Evolutionary conservation across 345 rosid species (phyloP), one percentile per base, ranked within the genome.

Genomic region (Conringia planisiliqua): DNA sequence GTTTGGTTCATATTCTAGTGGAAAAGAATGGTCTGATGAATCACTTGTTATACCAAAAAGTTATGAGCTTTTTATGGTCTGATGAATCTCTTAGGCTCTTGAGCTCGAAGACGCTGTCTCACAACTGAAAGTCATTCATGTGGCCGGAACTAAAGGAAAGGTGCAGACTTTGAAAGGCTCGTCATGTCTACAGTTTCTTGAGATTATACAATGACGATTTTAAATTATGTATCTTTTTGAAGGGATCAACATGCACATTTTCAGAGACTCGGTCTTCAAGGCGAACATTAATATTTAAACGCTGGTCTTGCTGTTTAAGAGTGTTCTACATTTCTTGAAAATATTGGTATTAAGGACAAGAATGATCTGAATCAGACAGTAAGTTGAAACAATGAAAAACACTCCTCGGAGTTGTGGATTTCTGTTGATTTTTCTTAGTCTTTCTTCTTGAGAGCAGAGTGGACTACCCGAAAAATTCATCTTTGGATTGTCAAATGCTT

Each of bases 101-200:
- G 97, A 89, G 66, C 82, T 95, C 42, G 96, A 89, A 26, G 92
- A 92, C 14, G 83, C 89, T 18, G 83, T 95, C 67, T 78, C 88
- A 17, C 74, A 87, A 52, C 72, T 95, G 89, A 95, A 90, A 81
- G 74, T 92, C 62, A 89, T 95, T 62, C 99, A 92, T 57, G 97
- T 95, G 13, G 99, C 98, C 10, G 99, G 99, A 46, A 92, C 98
- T 13, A 95, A 95, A 82, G 97, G 99, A 54, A 95, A 94, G 93
- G 98, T 94, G 75, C 36, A 36, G 2, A 30, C 17, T 55, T 56
- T 16, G 3, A 46, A 74, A 35, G 13, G 13, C 8, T 50, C 46
- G 22, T 57, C 18, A 24, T 61, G 35, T 36, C 18, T 52, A 2
- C 10, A 61, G 60, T 50, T 26, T 29, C 18, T 11, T 27, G n/a